phyloP scores from a whole-genome alignment of 345 rosid genomes.

The Pugionium dolabratum region DNA sequence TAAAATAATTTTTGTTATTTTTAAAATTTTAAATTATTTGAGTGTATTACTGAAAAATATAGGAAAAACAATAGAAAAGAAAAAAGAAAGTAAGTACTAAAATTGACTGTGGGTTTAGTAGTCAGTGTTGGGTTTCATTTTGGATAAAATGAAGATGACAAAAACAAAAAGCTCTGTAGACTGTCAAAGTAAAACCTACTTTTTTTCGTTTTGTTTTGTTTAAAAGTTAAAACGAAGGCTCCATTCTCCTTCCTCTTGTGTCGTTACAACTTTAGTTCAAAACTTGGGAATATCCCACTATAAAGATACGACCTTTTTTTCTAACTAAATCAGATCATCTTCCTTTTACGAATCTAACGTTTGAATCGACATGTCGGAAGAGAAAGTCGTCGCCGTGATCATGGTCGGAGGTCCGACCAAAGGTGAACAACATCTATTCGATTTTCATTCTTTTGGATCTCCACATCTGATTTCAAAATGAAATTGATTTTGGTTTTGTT shows the following conservation, averaged over 20 bases:
- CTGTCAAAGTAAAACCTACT: neutral
- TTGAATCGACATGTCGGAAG: slow-evolving; percentile 53
- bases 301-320: slow-evolving; percentile 15
- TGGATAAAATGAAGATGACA: neutral
- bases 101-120: no score
- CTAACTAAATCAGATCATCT: neutral
- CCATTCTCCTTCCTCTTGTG: slow-evolving; percentile 9
- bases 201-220: neutral
- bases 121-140: no score
- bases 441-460: slow-evolving; percentile 14
- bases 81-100: no score
- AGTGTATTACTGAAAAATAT: no score
- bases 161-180: neutral
- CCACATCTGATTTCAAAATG: neutral
- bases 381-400: slow-evolving; percentile 79
- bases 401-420: slow-evolving; percentile 93
- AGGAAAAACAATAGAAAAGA: no score
- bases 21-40: no score
- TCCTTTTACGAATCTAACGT: slow-evolving; percentile 1
- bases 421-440: slow-evolving; percentile 44
- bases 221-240: neutral
- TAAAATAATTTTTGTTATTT: no score
- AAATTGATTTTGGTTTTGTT: neutral
- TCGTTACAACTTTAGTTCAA: neutral
- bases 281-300: slow-evolving; percentile 12